Base-by-base conservation (phyloP, 1,284 basidiomycete genomes). In the Sparassis latifolia region DNA sequence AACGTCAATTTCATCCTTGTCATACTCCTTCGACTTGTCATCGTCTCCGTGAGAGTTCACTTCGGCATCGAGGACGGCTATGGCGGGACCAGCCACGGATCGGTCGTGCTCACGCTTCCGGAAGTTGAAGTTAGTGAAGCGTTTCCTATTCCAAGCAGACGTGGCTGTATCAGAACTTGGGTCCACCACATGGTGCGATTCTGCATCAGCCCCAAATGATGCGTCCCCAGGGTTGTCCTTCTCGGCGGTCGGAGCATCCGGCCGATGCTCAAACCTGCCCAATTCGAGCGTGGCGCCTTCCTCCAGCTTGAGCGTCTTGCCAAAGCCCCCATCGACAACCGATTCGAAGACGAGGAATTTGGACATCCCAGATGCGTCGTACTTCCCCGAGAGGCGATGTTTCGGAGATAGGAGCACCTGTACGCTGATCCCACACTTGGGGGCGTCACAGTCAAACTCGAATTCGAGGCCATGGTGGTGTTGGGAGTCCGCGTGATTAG, bases 401-500 rank as follows among this genome's bases (percentile, higher is more conserved):
- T 76, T 74, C 10, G 83, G 77, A 2, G 82, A 74, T 0, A 90
- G 74, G 42, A 88, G 71, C 42, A 90, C 82, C 52, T 86, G 76
- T 31, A 94, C 77, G 31, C 82, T 81, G 55, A 95, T 82, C 27
- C 76, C 79, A 61, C 89, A 91, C 59, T 84, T 84, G 9, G 90
- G 84, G 0, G 91, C 84, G 55, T 92, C 90, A 56, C 88, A 90
- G 63, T 95, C 92, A 66, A 87, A 95, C 65, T 86, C 85, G 67
- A 95, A 95, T 64, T 91, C 89, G 51, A 94, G 75, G 12, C 83
- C 80, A 59, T 93, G 89, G 41, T 79, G 75, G 45, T 78, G 77
- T 57, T 74, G 74, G 35, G 69, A 74, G 42, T 80, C 75, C 7
- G 59, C 62, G 50, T 74, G 66, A 45, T 69, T 67, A 49, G 66